Conservation (phyloP, 2,329 filamentous ascomycete genomes). For the Lachnellula cervina region DNA sequence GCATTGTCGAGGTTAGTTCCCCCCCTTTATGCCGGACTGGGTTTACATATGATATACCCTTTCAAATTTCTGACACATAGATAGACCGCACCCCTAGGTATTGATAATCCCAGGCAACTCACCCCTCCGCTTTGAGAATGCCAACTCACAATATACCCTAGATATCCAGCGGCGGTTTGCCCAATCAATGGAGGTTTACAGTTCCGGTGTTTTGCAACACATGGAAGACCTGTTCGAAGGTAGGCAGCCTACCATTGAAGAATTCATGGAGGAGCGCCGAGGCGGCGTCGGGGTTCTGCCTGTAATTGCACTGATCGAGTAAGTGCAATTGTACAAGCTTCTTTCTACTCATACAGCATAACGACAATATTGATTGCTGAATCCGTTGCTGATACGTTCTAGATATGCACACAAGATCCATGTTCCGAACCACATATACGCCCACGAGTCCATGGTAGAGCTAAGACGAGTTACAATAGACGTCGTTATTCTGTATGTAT, state of each 20-base stretch:
- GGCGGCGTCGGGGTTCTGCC: conserved; percentile 5
- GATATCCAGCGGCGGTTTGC: conserved; percentile 2
- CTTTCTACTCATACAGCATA: no score
- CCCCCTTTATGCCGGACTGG: neutral
- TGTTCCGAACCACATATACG: neutral
- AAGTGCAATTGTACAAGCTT: neutral
- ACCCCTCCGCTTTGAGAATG: no score
- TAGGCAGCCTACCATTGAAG: neutral
- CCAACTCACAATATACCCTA: neutral
- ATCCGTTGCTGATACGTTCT: no score
- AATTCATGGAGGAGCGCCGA: conserved; percentile 3
- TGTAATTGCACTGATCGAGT: conserved; percentile 8
- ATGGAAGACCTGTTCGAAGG: neutral
- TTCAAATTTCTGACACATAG: neutral
- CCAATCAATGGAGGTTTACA: conserved; percentile 4
- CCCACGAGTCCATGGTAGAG: neutral
- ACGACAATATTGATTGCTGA: no score
- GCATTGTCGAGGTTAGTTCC: neutral
- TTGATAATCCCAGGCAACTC: no score
- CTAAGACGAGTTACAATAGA: conserved; percentile 1
- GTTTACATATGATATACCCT: neutral
- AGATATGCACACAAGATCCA: conserved; percentile 6
- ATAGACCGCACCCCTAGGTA: no score
- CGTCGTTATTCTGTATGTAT: conserved; percentile 5
- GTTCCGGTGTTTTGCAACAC: conserved; percentile 2